Evolutionary conservation across 805 yeast genomes (phyloP).

Genomic region (Saccharomyces kudriavzevii): DNA sequence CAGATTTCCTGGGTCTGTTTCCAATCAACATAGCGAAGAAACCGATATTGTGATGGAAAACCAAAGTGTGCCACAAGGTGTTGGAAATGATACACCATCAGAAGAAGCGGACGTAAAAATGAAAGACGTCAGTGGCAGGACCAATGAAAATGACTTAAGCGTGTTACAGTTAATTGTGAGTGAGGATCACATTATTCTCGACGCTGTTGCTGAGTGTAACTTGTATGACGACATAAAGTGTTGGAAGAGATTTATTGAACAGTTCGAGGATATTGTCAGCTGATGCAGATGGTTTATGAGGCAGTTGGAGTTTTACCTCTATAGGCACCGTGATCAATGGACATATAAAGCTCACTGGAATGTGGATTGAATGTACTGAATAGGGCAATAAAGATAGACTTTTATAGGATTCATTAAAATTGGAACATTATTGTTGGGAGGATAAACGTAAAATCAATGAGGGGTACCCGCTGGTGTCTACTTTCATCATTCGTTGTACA

Average conservation of each 20-base stretch:
- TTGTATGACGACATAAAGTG: slow-evolving; percentile 16
- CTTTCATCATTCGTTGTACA: too few species aligned
- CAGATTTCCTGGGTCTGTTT: not conserved
- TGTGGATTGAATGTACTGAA: too few species aligned
- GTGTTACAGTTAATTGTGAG: slow-evolving; percentile 16
- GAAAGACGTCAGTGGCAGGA: not conserved
- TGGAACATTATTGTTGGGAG: too few species aligned
- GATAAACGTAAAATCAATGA: too few species aligned
- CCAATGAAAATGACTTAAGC: slow-evolving; percentile 1
- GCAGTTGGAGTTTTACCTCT: too few species aligned
- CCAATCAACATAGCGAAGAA: not conserved
- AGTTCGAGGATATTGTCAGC: not conserved
- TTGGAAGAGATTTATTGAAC: slow-evolving; percentile 18
- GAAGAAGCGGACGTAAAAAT: not conserved
- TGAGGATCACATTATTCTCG: slow-evolving; percentile 25
- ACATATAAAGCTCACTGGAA: too few species aligned
- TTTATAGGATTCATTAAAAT: too few species aligned
- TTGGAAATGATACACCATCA: slow-evolving; percentile 2
- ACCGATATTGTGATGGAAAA: slow-evolving; percentile 1
- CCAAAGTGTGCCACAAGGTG: not conserved
- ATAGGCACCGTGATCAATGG: too few species aligned
- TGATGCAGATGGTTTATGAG: not conserved
- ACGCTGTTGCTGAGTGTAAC: slow-evolving; percentile 15
- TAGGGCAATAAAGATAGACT: too few species aligned
- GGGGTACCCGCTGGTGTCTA: too few species aligned